Evolutionary conservation across 257 asterid genomes (phyloP).

Genomic region (Phtheirospermum japonicum): DNA sequence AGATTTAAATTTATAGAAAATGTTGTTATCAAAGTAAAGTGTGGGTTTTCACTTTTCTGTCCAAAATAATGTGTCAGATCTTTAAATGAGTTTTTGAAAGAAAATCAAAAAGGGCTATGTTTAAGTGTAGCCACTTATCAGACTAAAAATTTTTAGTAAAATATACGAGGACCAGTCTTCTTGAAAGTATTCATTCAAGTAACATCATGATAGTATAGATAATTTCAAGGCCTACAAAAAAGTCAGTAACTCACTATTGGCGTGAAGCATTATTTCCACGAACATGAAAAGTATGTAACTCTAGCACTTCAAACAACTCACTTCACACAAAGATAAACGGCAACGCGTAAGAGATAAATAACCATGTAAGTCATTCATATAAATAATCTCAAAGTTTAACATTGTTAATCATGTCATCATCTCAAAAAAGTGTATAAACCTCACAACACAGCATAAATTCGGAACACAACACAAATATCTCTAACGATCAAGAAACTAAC

Average conservation of each 20-base stretch:
- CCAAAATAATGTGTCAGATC: no score
- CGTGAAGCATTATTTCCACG: not conserved
- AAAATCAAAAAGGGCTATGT: no score
- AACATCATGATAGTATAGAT: not conserved
- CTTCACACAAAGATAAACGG: constrained; percentile 14
- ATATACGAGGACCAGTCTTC: not conserved
- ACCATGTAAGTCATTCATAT: constrained; percentile 5
- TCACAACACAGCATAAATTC: constrained; percentile 17
- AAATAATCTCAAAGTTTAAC: constrained; percentile 12
- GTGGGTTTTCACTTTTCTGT: no score
- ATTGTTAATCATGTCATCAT: constrained; percentile 17
- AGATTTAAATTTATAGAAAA: no score
- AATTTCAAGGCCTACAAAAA: no score
- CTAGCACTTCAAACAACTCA: constrained; percentile 2
- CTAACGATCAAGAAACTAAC: no score
- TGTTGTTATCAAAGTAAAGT: no score
- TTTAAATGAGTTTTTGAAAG: no score
- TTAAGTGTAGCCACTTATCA: no score
- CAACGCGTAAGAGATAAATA: not conserved
- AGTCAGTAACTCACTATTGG: not conserved
- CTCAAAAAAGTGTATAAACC: constrained; percentile 13
- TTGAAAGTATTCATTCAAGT: not conserved
- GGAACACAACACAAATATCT: constrained; percentile 4
- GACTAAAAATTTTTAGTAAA: no score
- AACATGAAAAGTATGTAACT: not conserved